Evolutionary conservation across 495 filamentous ascomycete genomes (phyloP).

Genomic region (Aspergillus cavernicola): DNA sequence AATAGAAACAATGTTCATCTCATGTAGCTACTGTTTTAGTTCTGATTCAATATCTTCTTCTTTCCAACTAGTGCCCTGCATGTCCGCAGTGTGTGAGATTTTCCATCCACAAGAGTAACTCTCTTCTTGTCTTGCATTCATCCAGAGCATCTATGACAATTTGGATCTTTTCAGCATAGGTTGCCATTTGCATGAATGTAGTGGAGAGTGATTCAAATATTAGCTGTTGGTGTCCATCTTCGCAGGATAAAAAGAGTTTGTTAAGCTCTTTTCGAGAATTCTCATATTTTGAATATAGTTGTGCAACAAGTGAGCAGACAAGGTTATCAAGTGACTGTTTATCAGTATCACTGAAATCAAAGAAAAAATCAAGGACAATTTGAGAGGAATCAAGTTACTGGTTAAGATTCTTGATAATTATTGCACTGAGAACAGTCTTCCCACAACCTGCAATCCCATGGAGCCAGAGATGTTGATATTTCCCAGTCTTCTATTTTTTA

Average conservation of each 20-base stretch:
- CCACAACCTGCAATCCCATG: slow-evolving; percentile 36
- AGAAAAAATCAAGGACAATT: slow-evolving; percentile 29
- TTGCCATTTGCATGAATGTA: neutral
- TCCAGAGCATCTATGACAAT: slow-evolving; percentile 33
- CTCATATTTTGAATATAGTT: slow-evolving; percentile 16
- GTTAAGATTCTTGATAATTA: slow-evolving; percentile 25
- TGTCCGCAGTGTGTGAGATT: slow-evolving; percentile 13
- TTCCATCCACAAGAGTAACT: slow-evolving; percentile 15
- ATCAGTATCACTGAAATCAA: slow-evolving; percentile 28
- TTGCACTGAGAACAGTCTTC: slow-evolving; percentile 34
- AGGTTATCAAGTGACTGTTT: slow-evolving; percentile 18
- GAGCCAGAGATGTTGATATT: slow-evolving; percentile 27
- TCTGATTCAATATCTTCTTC: slow-evolving; percentile 25
- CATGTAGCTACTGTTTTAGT: slow-evolving; percentile 26
- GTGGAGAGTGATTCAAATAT: slow-evolving; percentile 1
- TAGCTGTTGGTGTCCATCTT: slow-evolving; percentile 13
- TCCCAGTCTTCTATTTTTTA: slow-evolving; percentile 18
- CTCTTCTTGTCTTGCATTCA: slow-evolving; percentile 21
- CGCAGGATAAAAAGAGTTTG: slow-evolving; percentile 10
- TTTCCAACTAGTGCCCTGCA: slow-evolving; percentile 22
- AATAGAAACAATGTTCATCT: slow-evolving; percentile 4
- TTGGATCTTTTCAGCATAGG: slow-evolving; percentile 20
- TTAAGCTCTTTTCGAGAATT: slow-evolving; percentile 6
- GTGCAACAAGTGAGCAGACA: slow-evolving; percentile 24
- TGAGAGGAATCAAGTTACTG: slow-evolving; percentile 7